A percentile compares a stretch with the other conserved stretches of the same genome.
Evolutionary conservation across 2,329 filamentous ascomycete genomes (phyloP).

Genomic region (Aspergillus fructus): DNA sequence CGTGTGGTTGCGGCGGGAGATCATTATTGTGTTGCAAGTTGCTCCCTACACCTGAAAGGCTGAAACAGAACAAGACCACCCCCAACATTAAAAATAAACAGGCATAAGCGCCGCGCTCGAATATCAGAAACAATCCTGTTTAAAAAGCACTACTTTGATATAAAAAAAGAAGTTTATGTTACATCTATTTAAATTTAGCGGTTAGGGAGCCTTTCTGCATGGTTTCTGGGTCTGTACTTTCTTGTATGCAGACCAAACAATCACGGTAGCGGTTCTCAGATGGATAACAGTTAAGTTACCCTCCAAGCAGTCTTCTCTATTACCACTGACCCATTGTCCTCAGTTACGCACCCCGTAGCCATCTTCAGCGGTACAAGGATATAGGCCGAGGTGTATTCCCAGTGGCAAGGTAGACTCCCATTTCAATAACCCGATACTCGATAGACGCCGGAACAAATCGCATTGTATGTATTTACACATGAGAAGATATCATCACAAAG

Average conservation of each 20-base stretch:
- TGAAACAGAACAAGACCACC: slow-evolving; percentile 24
- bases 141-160: background rate
- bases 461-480: slow-evolving; percentile 43
- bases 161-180: background rate
- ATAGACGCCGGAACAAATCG: slow-evolving; percentile 34
- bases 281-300: background rate
- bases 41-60: slow-evolving; percentile 5
- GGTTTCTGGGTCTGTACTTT: background rate
- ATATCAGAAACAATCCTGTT: background rate
- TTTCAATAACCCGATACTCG: slow-evolving; percentile 24
- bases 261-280: background rate
- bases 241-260: background rate
- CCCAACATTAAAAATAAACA: slow-evolving; percentile 13
- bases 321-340: background rate
- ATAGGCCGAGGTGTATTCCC: background rate
- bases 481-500: slow-evolving; percentile 33
- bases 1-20: slow-evolving; percentile 17
- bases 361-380: background rate
- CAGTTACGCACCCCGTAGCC: background rate
- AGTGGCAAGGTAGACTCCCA: background rate
- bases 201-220: background rate
- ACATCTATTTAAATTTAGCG: background rate
- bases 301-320: background rate
- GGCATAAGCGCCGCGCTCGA: slow-evolving; percentile 16
- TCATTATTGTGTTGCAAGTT: slow-evolving; percentile 14